A percentile compares a stretch with the other conserved stretches of the same genome.
Conservation (phyloP, 371 early-diverging fungal species). For the Sporodiniella umbellata region DNA sequence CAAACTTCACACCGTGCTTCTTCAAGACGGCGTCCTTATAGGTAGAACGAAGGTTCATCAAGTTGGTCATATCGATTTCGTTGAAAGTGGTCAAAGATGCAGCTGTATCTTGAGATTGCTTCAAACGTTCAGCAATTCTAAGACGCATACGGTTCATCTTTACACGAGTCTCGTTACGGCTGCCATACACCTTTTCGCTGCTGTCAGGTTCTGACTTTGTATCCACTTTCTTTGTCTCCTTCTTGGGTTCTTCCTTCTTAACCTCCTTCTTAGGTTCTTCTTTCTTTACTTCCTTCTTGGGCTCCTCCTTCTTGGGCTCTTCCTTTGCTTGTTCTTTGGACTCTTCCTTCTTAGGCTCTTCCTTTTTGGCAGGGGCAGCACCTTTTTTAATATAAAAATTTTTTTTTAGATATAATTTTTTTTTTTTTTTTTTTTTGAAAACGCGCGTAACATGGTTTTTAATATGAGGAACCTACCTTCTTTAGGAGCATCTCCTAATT, state of each 20-base stretch:
- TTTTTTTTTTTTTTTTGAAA: too few relatives aligned
- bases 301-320: slow-evolving; percentile 36
- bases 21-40: slow-evolving; percentile 94
- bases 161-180: slow-evolving; percentile 68
- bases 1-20: slow-evolving; percentile 94
- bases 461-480: slow-evolving; percentile 56
- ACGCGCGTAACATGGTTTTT: too few relatives aligned
- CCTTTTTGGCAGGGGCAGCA: too few relatives aligned
- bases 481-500: slow-evolving; percentile 71
- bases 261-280: slow-evolving; percentile 26
- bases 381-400: too few relatives aligned
- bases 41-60: slow-evolving; percentile 83
- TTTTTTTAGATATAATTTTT: too few relatives aligned
- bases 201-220: slow-evolving; percentile 24
- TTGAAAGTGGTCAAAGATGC: slow-evolving; percentile 98
- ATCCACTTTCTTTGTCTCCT: slow-evolving; percentile 21
- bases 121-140: slow-evolving; percentile 91
- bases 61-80: slow-evolving; percentile 95
- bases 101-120: slow-evolving; percentile 95
- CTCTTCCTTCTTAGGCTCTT: too few relatives aligned
- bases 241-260: slow-evolving; percentile 43
- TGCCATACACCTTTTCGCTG: slow-evolving; percentile 29
- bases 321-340: slow-evolving; percentile 47
- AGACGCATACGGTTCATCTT: slow-evolving; percentile 98
- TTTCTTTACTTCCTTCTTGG: slow-evolving; percentile 39